Evolutionary conservation across 1,139 yeast species (phyloP).

Genomic region (Chernovozyma sophiae-reginae): DNA sequence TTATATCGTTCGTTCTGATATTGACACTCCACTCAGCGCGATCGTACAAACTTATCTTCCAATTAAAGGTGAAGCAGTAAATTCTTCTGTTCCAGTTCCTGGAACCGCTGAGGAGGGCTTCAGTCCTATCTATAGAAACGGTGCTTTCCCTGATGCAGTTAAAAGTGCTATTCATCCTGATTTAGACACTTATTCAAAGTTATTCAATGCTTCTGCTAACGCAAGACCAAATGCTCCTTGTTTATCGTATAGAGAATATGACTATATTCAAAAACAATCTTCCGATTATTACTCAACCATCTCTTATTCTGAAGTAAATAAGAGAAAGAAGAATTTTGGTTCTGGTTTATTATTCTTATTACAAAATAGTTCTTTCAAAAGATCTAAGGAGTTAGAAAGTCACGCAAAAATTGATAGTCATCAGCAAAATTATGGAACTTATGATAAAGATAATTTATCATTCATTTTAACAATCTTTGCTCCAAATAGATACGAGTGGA

Average conservation of each 20-base stretch:
- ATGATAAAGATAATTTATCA: slow-evolving; percentile 22
- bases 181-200: slow-evolving; percentile 25
- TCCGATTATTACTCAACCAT: slow-evolving; percentile 42
- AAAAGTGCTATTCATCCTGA: slow-evolving; percentile 22
- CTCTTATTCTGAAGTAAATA: slow-evolving; percentile 37
- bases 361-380: slow-evolving; percentile 25
- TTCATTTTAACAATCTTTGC: slow-evolving; percentile 33
- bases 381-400: slow-evolving; percentile 14
- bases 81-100: slow-evolving; percentile 22
- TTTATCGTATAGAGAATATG: slow-evolving; percentile 27
- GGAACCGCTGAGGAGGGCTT: slow-evolving; percentile 28
- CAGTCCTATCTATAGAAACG: slow-evolving; percentile 32
- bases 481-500: slow-evolving; percentile 38
- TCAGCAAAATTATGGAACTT: slow-evolving; percentile 15
- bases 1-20: slow-evolving; percentile 1
- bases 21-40: not conserved
- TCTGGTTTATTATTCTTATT: slow-evolving; percentile 59
- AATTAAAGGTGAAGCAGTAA: slow-evolving; percentile 4
- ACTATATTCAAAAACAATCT: slow-evolving; percentile 23
- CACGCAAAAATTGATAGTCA: slow-evolving; percentile 29
- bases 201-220: slow-evolving; percentile 21
- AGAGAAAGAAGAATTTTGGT: slow-evolving; percentile 51
- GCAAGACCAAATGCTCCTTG: slow-evolving; percentile 21
- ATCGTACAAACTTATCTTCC: not conserved
- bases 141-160: slow-evolving; percentile 17